phyloP scores from a whole-genome alignment of 768 basidiomycete species.

The Auricularia cornea region DNA sequence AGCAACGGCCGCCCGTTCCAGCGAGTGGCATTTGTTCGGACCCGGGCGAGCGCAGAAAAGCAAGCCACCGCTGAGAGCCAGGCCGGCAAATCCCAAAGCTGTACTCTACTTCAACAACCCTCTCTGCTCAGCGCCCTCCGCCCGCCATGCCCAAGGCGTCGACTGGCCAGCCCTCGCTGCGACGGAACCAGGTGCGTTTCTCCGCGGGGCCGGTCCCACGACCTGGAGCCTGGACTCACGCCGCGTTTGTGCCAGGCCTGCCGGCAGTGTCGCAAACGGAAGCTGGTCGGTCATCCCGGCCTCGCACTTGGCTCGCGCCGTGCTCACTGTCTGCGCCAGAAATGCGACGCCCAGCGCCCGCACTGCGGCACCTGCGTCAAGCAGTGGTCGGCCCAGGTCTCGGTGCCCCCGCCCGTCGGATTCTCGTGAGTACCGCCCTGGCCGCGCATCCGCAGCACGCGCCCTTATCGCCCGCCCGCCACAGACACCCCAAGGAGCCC shows the following conservation, averaged over 20 bases:
- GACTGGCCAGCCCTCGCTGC: constrained; percentile 53
- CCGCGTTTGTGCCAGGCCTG: constrained; percentile 45
- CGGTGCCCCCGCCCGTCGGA: constrained; percentile 77
- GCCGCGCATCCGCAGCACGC: neutral
- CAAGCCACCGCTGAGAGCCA: too few species aligned
- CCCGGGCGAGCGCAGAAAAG: too few species aligned
- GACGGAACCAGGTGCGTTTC: constrained; percentile 62
- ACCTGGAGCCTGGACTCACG: neutral
- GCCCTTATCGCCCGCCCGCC: constrained; percentile 6
- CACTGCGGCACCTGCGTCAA: constrained; percentile 81
- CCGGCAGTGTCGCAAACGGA: constrained; percentile 73
- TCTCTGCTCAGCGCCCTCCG: neutral
- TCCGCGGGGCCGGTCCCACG: neutral
- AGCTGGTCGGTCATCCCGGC: constrained; percentile 43
- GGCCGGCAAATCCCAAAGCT: neutral
- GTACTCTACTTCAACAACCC: too few species aligned
- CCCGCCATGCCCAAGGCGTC: constrained; percentile 58
- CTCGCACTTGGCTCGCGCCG: neutral
- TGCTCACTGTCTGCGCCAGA: constrained; percentile 34
- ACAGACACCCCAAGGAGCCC: constrained; percentile 76
- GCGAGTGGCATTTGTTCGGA: neutral
- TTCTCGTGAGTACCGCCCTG: constrained; percentile 51
- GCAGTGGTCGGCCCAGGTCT: constrained; percentile 77
- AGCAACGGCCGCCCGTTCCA: neutral
- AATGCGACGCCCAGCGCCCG: constrained; percentile 82